These are phyloP conservation scores for Cladophialophora immunda DNA, from an alignment of 2,329 filamentous ascomycete species.

Conservation along the genomic window DNA sequence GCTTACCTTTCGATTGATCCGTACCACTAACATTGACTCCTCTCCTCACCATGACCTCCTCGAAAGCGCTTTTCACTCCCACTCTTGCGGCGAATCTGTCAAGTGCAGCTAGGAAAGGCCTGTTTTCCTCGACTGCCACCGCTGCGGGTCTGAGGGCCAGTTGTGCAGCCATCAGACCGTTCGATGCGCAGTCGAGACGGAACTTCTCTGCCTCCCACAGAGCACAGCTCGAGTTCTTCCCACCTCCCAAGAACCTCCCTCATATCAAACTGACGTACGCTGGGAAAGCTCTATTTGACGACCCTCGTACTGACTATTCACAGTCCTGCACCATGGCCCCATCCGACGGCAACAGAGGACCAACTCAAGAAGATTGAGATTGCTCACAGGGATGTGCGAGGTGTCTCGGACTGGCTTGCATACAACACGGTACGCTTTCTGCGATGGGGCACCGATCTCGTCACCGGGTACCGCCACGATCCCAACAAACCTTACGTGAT, in stretches of 20 bases:
- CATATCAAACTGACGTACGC: conserved; percentile 41
- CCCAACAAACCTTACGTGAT: conserved; percentile 71
- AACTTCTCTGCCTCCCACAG: conserved; percentile 51
- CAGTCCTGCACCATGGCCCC: conserved; percentile 49
- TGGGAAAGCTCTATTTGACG: background rate
- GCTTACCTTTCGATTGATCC: background rate
- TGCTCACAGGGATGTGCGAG: conserved; percentile 78
- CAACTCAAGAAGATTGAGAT: conserved; percentile 79
- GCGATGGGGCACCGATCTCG: conserved; percentile 81
- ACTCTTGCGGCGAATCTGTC: conserved; percentile 35
- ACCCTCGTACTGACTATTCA: conserved; percentile 18
- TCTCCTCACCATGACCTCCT: conserved; percentile 34
- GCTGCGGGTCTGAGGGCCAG: conserved; percentile 42
- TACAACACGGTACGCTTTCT: conserved; percentile 78
- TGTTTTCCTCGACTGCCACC: conserved; percentile 27
- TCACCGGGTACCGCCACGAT: conserved; percentile 80
- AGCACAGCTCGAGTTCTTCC: conserved; percentile 60
- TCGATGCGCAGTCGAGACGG: conserved; percentile 36
- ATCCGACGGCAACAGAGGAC: conserved; percentile 69
- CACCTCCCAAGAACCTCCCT: conserved; percentile 67
- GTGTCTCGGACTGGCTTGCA: conserved; percentile 79
- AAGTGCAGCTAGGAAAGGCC: conserved; percentile 36
- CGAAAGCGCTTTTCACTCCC: conserved; percentile 33
- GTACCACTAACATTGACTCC: background rate
- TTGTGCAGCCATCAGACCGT: conserved; percentile 34